Conservation (phyloP, 1,139 yeast genomes). For the Candida smagusa region DNA sequence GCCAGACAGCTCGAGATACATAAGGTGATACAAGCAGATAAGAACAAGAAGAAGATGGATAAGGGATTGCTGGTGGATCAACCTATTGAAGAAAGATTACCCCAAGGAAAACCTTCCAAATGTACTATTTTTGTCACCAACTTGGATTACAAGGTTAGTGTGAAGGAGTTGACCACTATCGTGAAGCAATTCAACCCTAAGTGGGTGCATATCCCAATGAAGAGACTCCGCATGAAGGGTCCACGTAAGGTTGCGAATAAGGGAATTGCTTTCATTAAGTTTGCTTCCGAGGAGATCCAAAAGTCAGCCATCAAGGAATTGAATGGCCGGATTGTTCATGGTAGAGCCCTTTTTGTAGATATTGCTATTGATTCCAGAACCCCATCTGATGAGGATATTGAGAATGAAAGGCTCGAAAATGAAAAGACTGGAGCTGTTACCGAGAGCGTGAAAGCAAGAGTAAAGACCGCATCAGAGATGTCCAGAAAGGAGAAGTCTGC, state of each 20-base stretch:
- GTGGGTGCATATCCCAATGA: conserved; percentile 58
- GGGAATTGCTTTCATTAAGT: conserved; percentile 63
- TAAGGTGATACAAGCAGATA: conserved; percentile 13
- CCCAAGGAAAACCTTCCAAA: conserved; percentile 51
- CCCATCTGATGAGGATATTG: conserved; percentile 20
- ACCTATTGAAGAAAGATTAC: conserved; percentile 16
- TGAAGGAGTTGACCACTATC: conserved; percentile 40
- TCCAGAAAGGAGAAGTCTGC: too few relatives aligned
- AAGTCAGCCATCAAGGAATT: conserved; percentile 48
- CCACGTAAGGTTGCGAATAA: conserved; percentile 46
- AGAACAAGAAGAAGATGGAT: conserved; percentile 8
- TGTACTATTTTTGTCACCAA: conserved; percentile 60
- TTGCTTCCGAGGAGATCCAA: conserved; percentile 46
- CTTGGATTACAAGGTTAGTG: conserved; percentile 47
- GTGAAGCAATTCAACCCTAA: conserved; percentile 48
- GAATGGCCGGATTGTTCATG: conserved; percentile 51
- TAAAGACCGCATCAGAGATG: neutral
- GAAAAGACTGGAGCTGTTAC: conserved; percentile 1
- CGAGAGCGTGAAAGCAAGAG: conserved; percentile 3
- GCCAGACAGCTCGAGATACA: conserved; percentile 23
- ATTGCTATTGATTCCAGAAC: conserved; percentile 52
- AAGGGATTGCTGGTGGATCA: conserved; percentile 10
- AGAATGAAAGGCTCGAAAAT: conserved; percentile 5
- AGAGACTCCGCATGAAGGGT: conserved; percentile 39
- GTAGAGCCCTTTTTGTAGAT: conserved; percentile 52